phyloP scores from a whole-genome alignment of 2,329 filamentous ascomycete genomes.

The Aspergillus sclerotialis region DNA sequence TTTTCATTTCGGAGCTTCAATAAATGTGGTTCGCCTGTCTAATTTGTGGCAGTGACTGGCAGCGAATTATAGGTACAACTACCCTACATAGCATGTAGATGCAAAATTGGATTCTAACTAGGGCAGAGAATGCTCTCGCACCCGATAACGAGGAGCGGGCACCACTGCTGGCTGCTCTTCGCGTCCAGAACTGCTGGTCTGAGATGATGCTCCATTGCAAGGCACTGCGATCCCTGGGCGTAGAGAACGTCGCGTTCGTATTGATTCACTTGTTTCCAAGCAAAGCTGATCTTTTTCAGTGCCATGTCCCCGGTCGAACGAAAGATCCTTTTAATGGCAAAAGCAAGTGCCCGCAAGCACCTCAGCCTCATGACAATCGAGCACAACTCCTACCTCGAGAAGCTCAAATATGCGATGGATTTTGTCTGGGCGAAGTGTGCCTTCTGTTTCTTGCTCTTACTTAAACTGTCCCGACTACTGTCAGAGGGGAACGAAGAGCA shows the following conservation, averaged over 20 bases:
- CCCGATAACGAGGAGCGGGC: conserved; percentile 22
- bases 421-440: conserved; percentile 55
- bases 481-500: conserved; percentile 35
- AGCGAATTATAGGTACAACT: conserved; percentile 26
- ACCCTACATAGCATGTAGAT: not conserved
- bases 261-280: no score
- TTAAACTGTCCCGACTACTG: conserved; percentile 47
- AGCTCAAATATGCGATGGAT: conserved; percentile 49
- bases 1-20: no score
- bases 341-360: conserved; percentile 45
- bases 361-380: conserved; percentile 43
- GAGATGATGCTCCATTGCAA: conserved; percentile 47
- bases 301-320: conserved; percentile 45
- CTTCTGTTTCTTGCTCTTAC: conserved; percentile 50
- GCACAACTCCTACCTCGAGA: conserved; percentile 42
- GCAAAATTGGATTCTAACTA: no score
- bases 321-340: conserved; percentile 44
- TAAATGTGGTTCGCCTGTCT: not conserved
- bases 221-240: conserved; percentile 42
- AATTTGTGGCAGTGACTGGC: conserved; percentile 23
- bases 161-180: conserved; percentile 40
- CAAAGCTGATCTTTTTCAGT: no score
- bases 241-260: conserved; percentile 41
- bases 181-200: conserved; percentile 49
- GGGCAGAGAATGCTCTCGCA: not conserved